phyloP scores from a whole-genome alignment of 768 basidiomycete genomes.

The Phlebiopsis flavidoalba region DNA sequence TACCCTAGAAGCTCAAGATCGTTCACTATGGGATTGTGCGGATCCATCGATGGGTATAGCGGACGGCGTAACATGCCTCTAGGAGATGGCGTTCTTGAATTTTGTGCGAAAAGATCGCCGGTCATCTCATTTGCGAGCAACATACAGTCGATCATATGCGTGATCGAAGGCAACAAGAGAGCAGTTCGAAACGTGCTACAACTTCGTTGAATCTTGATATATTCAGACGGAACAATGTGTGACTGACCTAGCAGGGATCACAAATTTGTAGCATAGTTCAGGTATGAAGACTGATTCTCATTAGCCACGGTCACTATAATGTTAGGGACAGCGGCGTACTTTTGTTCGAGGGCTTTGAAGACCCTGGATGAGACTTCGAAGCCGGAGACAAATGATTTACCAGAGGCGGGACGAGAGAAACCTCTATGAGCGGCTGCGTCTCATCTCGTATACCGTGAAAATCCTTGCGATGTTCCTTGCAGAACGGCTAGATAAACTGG shows the following conservation, averaged over 20 bases:
- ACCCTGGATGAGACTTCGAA: constrained; percentile 33
- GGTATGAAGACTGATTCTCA: constrained; percentile 50
- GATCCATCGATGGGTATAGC: constrained; percentile 66
- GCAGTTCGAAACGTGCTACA: constrained; percentile 65
- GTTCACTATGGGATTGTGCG: constrained; percentile 79
- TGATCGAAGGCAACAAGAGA: constrained; percentile 69
- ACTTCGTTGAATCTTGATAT: background rate
- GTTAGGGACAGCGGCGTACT: constrained; percentile 38
- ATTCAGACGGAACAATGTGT: background rate
- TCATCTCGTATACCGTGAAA: constrained; percentile 59
- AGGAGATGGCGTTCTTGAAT: constrained; percentile 59
- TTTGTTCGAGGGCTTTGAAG: constrained; percentile 44
- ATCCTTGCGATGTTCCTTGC: constrained; percentile 53
- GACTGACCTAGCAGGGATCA: constrained; percentile 65
- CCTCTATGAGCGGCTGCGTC: constrained; percentile 70
- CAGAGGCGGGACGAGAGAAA: constrained; percentile 43
- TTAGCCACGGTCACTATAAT: background rate
- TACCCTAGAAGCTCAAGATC: constrained; percentile 80
- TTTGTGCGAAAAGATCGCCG: constrained; percentile 55
- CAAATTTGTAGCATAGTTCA: constrained; percentile 71
- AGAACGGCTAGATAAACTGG: constrained; percentile 65
- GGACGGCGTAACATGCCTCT: constrained; percentile 63
- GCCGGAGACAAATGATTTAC: constrained; percentile 58
- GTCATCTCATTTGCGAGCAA: constrained; percentile 79
- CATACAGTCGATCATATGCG: constrained; percentile 65